These are phyloP conservation scores for Ceratocystiopsis sp. DNA, from an alignment of 2,329 filamentous ascomycete genomes.

Conservation along the genomic window DNA sequence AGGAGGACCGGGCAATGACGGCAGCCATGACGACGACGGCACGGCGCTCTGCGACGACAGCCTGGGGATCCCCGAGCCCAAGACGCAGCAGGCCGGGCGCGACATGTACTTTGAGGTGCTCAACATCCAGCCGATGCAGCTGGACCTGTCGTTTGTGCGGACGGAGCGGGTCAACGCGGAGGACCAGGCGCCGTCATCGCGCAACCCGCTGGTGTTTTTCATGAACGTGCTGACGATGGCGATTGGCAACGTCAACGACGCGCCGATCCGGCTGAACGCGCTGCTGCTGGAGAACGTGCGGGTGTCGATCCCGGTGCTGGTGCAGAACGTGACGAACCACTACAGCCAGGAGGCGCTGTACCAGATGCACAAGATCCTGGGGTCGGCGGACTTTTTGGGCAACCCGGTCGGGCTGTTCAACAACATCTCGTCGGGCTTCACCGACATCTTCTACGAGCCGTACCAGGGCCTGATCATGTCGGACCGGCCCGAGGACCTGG, in stretches of 20 bases:
- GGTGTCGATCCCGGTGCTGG: slow-evolving; percentile 68
- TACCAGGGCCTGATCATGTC: slow-evolving; percentile 94
- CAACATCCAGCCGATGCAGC: slow-evolving; percentile 94
- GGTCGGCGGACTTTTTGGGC: slow-evolving; percentile 91
- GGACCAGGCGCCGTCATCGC: slow-evolving; percentile 65
- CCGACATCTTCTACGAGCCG: slow-evolving; percentile 97
- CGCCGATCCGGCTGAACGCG: slow-evolving; percentile 82
- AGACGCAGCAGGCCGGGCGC: slow-evolving; percentile 65
- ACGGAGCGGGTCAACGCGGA: slow-evolving; percentile 94
- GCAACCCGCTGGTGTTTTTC: slow-evolving; percentile 95
- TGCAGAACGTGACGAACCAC: slow-evolving; percentile 78
- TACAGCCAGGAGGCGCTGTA: slow-evolving; percentile 94
- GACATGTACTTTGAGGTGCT: slow-evolving; percentile 97
- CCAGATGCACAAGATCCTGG: slow-evolving; percentile 93
- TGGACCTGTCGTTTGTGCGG: slow-evolving; percentile 91
- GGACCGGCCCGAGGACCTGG: slow-evolving; percentile 86
- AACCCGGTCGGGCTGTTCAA: slow-evolving; percentile 97
- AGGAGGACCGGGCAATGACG: too few species aligned
- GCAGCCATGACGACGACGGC: slow-evolving; percentile 43
- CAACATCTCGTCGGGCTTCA: slow-evolving; percentile 91
- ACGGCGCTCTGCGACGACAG: slow-evolving; percentile 78
- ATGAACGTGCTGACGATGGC: slow-evolving; percentile 99
- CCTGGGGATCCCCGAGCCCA: slow-evolving; percentile 83
- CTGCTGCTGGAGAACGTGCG: slow-evolving; percentile 90
- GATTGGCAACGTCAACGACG: slow-evolving; percentile 96